Evolutionary conservation across 169 alveolate species (phyloP).

Genomic region (Amoebophrya sp.): DNA sequence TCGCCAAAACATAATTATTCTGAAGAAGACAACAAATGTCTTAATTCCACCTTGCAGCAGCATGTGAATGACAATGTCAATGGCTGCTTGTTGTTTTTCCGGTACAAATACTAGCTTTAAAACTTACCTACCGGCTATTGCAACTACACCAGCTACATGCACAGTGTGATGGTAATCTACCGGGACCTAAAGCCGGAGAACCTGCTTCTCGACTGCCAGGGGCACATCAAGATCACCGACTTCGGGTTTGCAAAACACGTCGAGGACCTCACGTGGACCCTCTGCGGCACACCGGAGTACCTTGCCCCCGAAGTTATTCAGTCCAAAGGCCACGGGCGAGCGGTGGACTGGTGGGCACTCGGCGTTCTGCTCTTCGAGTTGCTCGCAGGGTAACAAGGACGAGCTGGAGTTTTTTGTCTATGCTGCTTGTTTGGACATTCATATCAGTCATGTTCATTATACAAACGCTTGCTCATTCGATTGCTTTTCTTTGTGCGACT

Average conservation of each 20-base stretch:
- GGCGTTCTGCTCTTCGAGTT: slow-evolving; percentile 92
- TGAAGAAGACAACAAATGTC: neutral
- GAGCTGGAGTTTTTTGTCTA: neutral
- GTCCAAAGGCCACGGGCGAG: slow-evolving; percentile 84
- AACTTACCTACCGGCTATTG: too few relatives aligned
- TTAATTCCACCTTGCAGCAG: neutral
- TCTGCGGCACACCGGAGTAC: slow-evolving; percentile 98
- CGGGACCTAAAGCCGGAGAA: slow-evolving; percentile 85
- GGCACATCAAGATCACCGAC: slow-evolving; percentile 77
- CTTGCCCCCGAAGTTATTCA: slow-evolving; percentile 96
- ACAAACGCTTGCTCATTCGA: neutral
- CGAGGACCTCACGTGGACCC: slow-evolving; percentile 81
- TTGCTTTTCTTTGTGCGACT: neutral
- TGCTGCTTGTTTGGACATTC: neutral
- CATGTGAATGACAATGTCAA: neutral
- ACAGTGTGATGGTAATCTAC: slow-evolving; percentile 68
- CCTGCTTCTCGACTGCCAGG: slow-evolving; percentile 71
- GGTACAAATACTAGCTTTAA: neutral
- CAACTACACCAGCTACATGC: slow-evolving; percentile 55
- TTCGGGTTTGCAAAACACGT: slow-evolving; percentile 70
- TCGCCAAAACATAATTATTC: neutral
- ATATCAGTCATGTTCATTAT: neutral
- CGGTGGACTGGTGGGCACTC: slow-evolving; percentile 97
- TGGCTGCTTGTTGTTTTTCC: slow-evolving; percentile 28
- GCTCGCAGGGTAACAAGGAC: slow-evolving; percentile 72